Base-by-base conservation (phyloP, 176 grass and related monocot species). In the Carex kokanica region DNA sequence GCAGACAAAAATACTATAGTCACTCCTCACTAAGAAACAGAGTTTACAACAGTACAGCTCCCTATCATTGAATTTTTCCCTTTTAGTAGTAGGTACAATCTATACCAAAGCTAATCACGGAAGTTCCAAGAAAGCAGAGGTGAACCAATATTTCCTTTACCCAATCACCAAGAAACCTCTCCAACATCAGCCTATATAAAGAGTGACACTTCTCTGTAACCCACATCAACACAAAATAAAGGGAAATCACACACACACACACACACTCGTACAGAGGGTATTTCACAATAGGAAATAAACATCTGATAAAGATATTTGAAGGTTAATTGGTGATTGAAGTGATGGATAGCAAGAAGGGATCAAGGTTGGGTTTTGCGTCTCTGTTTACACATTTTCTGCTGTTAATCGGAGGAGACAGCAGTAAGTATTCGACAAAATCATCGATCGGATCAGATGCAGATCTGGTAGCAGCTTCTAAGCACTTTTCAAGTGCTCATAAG, bases 401-500 rank as follows among this genome's bases (percentile, higher is more conserved):
- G 45, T 10, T 36, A 54, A 7, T 84, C 16, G 65, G 27, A 34
- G 6, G 51, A 20, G 82, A 84, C 49, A 36, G 24, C 25, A 43
- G 43, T 45, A 36, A 24, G 41, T 6, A 21, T 7, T 53, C 43
- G 51, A 20, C 3, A 74, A 59, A 80, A 10, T 60, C 64, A 40
- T 21, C 64, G 1, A 36, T 17, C 8, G 61, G 64, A 72, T 11
- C 65, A 84, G 82, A 80, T 11, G 78, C 78, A 80, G 16, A 25
- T 20, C 23, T 84, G 82, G 64, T 71, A 9, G 13, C 17, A 70
- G 64, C 82, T 49, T 49, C 18, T 2, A 74, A 84, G 64, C 82
- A 84, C 29, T 84, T 84, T 27, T 84, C 82, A 2, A 84, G 65
- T 84, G 40, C 40, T 10, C 64, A 84, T 57, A 84, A 53, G 82